Evolutionary conservation across 2,329 filamentous ascomycete genomes (phyloP).

Genomic region (Aspergillus udagawae): DNA sequence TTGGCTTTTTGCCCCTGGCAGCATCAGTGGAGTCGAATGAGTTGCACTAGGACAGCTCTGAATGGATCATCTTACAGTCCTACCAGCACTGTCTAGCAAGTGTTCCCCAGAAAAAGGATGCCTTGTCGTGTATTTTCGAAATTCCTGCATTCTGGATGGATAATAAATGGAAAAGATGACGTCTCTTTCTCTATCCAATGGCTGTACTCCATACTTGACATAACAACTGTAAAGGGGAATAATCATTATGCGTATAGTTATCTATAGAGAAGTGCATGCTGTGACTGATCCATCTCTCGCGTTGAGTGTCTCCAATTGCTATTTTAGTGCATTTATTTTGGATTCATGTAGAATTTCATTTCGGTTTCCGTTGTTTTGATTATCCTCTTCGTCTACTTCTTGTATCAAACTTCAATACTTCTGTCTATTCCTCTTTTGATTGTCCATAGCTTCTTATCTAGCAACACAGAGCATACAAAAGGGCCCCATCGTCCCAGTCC

Average conservation of each 20-base stretch:
- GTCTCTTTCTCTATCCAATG: background rate
- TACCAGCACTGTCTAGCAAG: background rate
- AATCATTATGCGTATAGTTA: background rate
- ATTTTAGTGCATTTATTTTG: constrained; percentile 3
- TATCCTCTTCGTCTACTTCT: constrained; percentile 7
- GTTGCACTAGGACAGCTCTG: constrained; percentile 2
- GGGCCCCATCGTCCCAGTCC: constrained; percentile 1
- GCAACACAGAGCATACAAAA: constrained; percentile 2
- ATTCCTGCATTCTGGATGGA: background rate
- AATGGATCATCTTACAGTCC: constrained; percentile 2
- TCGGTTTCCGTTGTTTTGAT: constrained; percentile 7
- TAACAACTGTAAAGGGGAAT: background rate
- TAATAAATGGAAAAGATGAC: background rate
- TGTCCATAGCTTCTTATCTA: constrained; percentile 1
- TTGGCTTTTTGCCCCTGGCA: constrained; percentile 11
- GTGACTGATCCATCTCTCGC: background rate
- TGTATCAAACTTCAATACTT: constrained; percentile 14
- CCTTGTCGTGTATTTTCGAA: background rate
- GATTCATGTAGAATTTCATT: constrained; percentile 6
- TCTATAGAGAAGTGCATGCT: background rate
- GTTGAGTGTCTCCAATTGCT: background rate
- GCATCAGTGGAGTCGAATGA: constrained; percentile 6
- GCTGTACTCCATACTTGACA: background rate
- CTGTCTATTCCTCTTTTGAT: constrained; percentile 4
- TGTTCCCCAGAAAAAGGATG: background rate